Conservation (phyloP, 345 rosid species). For the Camelina hispida region DNA sequence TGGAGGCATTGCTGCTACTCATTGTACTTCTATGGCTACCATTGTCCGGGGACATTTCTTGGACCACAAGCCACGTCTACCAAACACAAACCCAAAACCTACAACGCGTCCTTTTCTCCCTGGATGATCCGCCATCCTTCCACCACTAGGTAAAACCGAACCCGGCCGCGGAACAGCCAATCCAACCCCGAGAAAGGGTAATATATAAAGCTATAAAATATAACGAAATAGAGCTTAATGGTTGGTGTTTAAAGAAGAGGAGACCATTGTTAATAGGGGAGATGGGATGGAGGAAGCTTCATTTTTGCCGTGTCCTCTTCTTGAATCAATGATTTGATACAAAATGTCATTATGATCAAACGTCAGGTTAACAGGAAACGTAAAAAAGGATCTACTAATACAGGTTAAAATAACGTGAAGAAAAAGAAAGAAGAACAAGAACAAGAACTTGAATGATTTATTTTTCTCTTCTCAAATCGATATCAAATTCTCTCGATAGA, state of each 20-base stretch:
- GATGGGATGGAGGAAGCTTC: not conserved
- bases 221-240: constrained; percentile 9
- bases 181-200: constrained; percentile 20
- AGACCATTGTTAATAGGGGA: constrained; percentile 14
- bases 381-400: not conserved
- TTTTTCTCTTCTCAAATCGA: constrained; percentile 11
- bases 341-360: constrained; percentile 32
- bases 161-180: not conserved
- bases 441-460: not conserved
- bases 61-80: constrained; percentile 61
- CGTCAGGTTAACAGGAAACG: not conserved
- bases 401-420: not conserved
- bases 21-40: constrained; percentile 44
- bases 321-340: constrained; percentile 26
- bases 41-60: constrained; percentile 51
- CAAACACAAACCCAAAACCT: constrained; percentile 66
- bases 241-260: constrained; percentile 17
- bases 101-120: constrained; percentile 62
- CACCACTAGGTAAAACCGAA: not conserved
- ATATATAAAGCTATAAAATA: not conserved
- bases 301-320: constrained; percentile 16
- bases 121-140: constrained; percentile 36
- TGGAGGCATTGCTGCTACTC: constrained; percentile 35
- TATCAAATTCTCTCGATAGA: constrained; percentile 11
- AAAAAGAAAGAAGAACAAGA: not conserved